Conservation (phyloP, 2,329 filamentous ascomycete genomes). For the Beauveria scarabaeidicola region DNA sequence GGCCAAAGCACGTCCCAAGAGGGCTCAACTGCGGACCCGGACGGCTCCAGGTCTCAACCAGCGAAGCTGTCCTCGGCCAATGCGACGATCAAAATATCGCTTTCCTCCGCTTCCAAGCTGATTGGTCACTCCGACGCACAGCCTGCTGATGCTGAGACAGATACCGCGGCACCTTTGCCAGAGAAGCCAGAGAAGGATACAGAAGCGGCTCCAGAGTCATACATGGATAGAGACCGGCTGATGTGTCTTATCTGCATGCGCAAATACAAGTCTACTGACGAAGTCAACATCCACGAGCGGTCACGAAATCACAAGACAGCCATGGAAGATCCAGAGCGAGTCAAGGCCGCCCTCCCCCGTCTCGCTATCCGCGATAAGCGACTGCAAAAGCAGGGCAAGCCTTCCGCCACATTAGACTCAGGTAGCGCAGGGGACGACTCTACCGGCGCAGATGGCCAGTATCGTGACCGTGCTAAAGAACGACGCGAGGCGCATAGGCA, state of each 20-base stretch:
- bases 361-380: slow-evolving; percentile 32
- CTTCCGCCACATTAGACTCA: slow-evolving; percentile 5
- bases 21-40: neutral
- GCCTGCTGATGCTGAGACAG: slow-evolving; percentile 11
- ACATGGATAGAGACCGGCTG: slow-evolving; percentile 45
- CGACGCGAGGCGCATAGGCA: slow-evolving; percentile 55
- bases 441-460: slow-evolving; percentile 28
- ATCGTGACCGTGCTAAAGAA: slow-evolving; percentile 61
- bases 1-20: slow-evolving; percentile 8
- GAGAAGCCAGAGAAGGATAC: slow-evolving; percentile 4
- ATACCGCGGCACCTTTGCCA: slow-evolving; percentile 14
- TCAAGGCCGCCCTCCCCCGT: slow-evolving; percentile 40
- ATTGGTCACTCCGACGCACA: neutral
- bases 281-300: slow-evolving; percentile 34
- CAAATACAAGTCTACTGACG: slow-evolving; percentile 36
- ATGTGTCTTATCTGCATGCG: slow-evolving; percentile 39
- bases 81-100: slow-evolving; percentile 14
- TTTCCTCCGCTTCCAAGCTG: slow-evolving; percentile 9
- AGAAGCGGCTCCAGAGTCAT: slow-evolving; percentile 32
- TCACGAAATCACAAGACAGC: slow-evolving; percentile 35
- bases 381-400: slow-evolving; percentile 22
- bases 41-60: neutral
- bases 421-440: slow-evolving; percentile 17
- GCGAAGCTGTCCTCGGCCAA: slow-evolving; percentile 11
- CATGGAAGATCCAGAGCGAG: slow-evolving; percentile 30